These are phyloP conservation scores for Limtongia smithiae DNA, from an alignment of 805 yeast species.

Conservation along the genomic window DNA sequence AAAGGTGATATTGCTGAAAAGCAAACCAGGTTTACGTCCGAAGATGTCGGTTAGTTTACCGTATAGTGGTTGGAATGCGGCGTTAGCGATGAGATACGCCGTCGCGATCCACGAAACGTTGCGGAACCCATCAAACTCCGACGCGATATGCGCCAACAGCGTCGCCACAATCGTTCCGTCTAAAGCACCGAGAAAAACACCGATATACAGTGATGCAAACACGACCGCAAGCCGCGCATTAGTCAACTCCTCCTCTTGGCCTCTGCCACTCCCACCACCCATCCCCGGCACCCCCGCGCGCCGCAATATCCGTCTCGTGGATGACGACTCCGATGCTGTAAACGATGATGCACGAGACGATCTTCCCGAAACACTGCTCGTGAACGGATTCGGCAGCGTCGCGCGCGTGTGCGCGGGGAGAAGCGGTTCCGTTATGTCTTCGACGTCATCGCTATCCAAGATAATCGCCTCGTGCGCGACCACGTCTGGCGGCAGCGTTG, in stretches of 20 bases:
- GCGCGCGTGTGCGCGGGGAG: constrained; percentile 18
- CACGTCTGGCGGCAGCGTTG: constrained; percentile 18
- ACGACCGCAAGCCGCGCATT: constrained; percentile 46
- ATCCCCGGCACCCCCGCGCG: background rate
- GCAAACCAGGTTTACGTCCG: constrained; percentile 42
- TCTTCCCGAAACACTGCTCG: constrained; percentile 9
- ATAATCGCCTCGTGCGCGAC: constrained; percentile 17
- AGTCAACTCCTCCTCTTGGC: constrained; percentile 9
- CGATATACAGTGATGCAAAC: constrained; percentile 48
- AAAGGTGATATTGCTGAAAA: constrained; percentile 45
- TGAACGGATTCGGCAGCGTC: constrained; percentile 25
- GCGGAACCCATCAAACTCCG: constrained; percentile 52
- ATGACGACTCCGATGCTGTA: constrained; percentile 15
- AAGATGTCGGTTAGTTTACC: constrained; percentile 67
- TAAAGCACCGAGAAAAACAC: constrained; percentile 49
- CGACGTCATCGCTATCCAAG: constrained; percentile 16
- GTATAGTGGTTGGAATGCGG: constrained; percentile 74
- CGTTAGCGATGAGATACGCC: constrained; percentile 62
- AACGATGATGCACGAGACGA: constrained; percentile 19
- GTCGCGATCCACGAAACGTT: constrained; percentile 73
- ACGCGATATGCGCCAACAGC: constrained; percentile 53
- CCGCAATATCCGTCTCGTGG: background rate
- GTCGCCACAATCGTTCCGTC: constrained; percentile 55
- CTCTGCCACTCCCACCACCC: background rate
- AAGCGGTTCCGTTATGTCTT: constrained; percentile 22